Evolutionary conservation across 495 filamentous ascomycete species (phyloP).

Genomic region (Tuber magnatum): DNA sequence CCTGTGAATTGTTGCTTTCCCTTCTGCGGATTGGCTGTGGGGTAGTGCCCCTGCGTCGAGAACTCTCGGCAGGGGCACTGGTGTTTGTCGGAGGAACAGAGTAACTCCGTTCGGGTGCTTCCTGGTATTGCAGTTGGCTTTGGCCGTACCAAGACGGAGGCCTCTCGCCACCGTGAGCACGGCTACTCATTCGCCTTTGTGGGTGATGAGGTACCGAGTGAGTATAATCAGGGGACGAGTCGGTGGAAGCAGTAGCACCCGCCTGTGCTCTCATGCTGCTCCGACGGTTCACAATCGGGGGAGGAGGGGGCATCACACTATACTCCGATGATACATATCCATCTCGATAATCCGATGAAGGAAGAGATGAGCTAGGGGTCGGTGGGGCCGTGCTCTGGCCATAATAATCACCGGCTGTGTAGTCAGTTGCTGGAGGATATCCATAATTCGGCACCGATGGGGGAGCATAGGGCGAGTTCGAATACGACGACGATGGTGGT

Average conservation of each 20-base stretch:
- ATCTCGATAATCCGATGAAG: constrained; percentile 26
- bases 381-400: constrained; percentile 6
- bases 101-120: constrained; percentile 25
- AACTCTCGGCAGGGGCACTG: constrained; percentile 12
- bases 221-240: constrained; percentile 28
- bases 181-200: constrained; percentile 32
- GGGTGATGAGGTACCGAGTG: constrained; percentile 26
- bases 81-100: constrained; percentile 31
- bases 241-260: constrained; percentile 31
- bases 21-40: constrained; percentile 33
- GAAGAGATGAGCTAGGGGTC: constrained; percentile 21
- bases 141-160: constrained; percentile 34
- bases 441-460: constrained; percentile 23
- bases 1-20: constrained; percentile 31
- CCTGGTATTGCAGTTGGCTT: constrained; percentile 22
- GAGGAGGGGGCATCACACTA: constrained; percentile 36
- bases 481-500: constrained; percentile 21
- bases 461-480: constrained; percentile 34
- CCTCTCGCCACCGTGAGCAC: constrained; percentile 30
- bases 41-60: constrained; percentile 29
- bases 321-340: constrained; percentile 20
- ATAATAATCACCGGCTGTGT: constrained; percentile 3
- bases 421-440: constrained; percentile 25
- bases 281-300: constrained; percentile 32
- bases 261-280: constrained; percentile 37